Percentiles rank a stretch among this genome's conserved stretches.
These are phyloP conservation scores for Moesziomyces sp. DNA, from an alignment of 1,284 basidiomycete species.

Conservation along the genomic window DNA sequence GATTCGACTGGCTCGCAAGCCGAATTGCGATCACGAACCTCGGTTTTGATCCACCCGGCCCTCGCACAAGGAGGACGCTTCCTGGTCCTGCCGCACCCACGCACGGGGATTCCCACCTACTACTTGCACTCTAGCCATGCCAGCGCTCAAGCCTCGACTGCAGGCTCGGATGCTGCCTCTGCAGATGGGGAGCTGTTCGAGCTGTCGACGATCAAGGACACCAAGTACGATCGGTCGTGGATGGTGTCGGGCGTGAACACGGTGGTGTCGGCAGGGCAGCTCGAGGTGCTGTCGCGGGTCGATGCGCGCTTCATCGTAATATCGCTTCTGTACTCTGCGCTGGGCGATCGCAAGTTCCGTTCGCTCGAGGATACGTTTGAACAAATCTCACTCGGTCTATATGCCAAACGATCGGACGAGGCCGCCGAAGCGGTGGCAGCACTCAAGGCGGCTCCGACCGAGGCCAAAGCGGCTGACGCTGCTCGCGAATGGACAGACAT, in stretches of 20 bases:
- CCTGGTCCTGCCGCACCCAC: slow-evolving; percentile 43
- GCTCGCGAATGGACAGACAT: slow-evolving; percentile 37
- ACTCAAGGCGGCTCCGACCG: slow-evolving; percentile 5
- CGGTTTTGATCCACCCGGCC: slow-evolving; percentile 29
- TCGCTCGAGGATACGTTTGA: slow-evolving; percentile 39
- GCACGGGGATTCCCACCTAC: slow-evolving; percentile 30
- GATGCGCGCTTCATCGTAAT: slow-evolving; percentile 32
- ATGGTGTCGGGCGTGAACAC: slow-evolving; percentile 26
- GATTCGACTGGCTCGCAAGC: neutral
- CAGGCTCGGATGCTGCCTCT: no score
- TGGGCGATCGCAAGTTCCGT: slow-evolving; percentile 24
- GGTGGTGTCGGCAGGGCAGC: slow-evolving; percentile 24
- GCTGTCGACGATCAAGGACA: slow-evolving; percentile 22
- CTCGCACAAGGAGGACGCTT: slow-evolving; percentile 14
- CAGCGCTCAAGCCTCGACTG: neutral
- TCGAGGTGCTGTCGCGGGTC: slow-evolving; percentile 25
- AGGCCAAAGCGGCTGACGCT: slow-evolving; percentile 1
- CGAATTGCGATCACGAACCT: slow-evolving; percentile 15
- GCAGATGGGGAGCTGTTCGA: slow-evolving; percentile 13
- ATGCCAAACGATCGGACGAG: slow-evolving; percentile 14
- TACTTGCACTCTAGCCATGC: slow-evolving; percentile 13
- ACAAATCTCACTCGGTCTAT: slow-evolving; percentile 16
- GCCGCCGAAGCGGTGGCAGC: neutral
- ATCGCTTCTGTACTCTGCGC: slow-evolving; percentile 8
- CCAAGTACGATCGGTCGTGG: slow-evolving; percentile 36